These are phyloP conservation scores for Ajuga reptans DNA, from an alignment of 305 asterid species.

Conservation along the genomic window DNA sequence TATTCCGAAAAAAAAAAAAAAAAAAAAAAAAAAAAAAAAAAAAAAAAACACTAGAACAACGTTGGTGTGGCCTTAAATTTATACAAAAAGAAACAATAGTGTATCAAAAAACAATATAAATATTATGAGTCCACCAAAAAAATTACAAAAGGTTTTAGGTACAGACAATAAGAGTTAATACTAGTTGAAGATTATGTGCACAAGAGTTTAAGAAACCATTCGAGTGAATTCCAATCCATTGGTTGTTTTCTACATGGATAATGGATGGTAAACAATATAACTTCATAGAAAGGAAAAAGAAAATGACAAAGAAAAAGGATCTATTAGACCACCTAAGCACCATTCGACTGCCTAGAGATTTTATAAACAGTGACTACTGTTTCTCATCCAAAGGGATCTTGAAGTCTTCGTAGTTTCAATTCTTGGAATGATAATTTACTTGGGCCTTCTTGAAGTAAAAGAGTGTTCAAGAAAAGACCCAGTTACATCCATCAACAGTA, in stretches of 20 bases:
- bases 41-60: no score
- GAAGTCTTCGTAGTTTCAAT: background rate
- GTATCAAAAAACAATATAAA: no score
- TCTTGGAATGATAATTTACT: background rate
- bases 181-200: background rate
- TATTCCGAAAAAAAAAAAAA: background rate
- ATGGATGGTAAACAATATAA: background rate
- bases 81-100: no score
- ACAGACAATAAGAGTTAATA: background rate
- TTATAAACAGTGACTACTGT: background rate
- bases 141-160: background rate
- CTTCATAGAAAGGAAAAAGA: background rate
- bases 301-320: background rate
- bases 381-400: background rate
- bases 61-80: no score
- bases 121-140: background rate
- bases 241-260: background rate
- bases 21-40: background rate
- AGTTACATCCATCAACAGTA: background rate
- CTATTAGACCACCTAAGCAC: background rate
- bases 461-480: background rate
- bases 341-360: background rate
- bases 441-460: background rate
- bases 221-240: background rate
- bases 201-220: background rate